Evolutionary conservation across 1,139 yeast genomes (phyloP), one percentile per base, ranked within the genome.

Genomic region (Suhomyces wounanorum): DNA sequence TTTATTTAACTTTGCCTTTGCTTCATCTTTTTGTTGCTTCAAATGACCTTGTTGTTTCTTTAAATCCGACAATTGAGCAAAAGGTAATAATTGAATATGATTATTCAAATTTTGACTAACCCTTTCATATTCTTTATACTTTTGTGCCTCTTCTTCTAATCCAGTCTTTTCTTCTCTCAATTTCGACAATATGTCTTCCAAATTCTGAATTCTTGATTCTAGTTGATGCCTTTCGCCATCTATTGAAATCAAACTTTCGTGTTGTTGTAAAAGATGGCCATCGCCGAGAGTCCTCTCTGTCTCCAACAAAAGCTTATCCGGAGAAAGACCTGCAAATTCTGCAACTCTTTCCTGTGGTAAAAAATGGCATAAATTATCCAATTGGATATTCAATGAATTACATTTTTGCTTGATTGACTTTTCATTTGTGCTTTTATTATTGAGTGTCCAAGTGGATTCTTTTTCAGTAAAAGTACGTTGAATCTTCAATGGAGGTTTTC

Each of bases 331-430:
- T 0, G 98, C 96, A 72, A 95, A 95, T 57, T 90, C 92, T 1
- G 96, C 94, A 8, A 94, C 99, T 56, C 96, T 78, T 61, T 94
- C 99, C 64, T 95, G 99, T 0, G 99, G 97, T 48, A 95, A 70
- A 63, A 95, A 95, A 64, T 94, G 98, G 62, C 99, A 94, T 51
- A 94, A 75, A 62, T 92, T 95, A 64, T 90, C 96, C 52, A 95
- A 76, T 62, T 94, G 98, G 53, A 95, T 88, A 60, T 88, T 88
- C 56, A 84, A 78, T 1, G 66, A 62, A 18, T 68, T 66, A 26
- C 89, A 75, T 1, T 78, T 52, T 7, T 68, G 67, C 47, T 72
- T 77, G 3, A 92, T 78, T 1, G 67, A 70, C 26, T 65, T 63
- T 52, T 82, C 87, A 1, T 76, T 69, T 0, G 73, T 65, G 2